These are phyloP conservation scores for Leishmania amazonensis DNA, from an alignment of 208 protist genomes.

Conservation along the genomic window DNA sequence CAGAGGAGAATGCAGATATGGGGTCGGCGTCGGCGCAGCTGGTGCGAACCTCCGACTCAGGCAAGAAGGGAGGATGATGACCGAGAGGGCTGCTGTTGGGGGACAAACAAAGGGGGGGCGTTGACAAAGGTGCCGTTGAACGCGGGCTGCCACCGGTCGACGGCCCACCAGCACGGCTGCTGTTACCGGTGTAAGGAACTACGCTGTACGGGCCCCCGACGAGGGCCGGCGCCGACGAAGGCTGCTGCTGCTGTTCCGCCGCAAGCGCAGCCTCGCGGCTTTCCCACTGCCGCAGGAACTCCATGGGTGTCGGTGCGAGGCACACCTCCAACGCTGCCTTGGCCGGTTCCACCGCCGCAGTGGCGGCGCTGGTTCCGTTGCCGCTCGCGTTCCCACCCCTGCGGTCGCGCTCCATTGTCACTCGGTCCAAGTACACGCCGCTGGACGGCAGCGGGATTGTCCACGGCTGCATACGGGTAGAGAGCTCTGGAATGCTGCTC, in stretches of 20 bases:
- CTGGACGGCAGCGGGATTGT: slow-evolving; percentile 34
- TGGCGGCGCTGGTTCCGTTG: background rate
- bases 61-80: background rate
- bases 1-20: slow-evolving; percentile 20
- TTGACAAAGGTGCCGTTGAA: slow-evolving; percentile 1
- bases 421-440: slow-evolving; percentile 62
- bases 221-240: background rate
- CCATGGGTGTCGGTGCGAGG: slow-evolving; percentile 41
- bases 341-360: background rate
- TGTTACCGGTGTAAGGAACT: slow-evolving; percentile 20
- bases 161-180: background rate
- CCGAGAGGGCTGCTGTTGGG: background rate
- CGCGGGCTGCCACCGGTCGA: slow-evolving; percentile 7
- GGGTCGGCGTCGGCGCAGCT: background rate
- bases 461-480: slow-evolving; percentile 61
- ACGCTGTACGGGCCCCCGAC: slow-evolving; percentile 23
- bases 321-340: slow-evolving; percentile 64
- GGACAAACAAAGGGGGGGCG: background rate
- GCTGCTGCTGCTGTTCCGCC: slow-evolving; percentile 22
- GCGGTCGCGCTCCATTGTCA: slow-evolving; percentile 50
- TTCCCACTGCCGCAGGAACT: slow-evolving; percentile 61
- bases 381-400: slow-evolving; percentile 6
- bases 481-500: slow-evolving; percentile 45
- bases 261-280: slow-evolving; percentile 39
- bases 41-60: background rate